A percentile compares a stretch with the other conserved stretches of the same genome.
Conservation (phyloP, 2,329 filamentous ascomycete genomes). For the Aureobasidium sp. region DNA sequence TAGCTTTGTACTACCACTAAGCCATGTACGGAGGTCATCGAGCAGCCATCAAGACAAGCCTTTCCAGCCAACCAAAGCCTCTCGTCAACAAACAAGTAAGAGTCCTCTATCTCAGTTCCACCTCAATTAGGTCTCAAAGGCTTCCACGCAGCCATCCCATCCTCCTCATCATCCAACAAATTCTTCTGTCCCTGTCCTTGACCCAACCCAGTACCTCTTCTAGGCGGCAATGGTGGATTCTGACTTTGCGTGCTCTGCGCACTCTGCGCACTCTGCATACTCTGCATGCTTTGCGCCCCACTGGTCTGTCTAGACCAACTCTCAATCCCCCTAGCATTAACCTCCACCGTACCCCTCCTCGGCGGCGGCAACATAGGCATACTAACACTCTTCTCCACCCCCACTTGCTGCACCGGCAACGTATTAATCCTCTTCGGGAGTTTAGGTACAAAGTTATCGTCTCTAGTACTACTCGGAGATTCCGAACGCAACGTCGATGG, state of each 20-base stretch:
- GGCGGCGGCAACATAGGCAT: constrained; percentile 12
- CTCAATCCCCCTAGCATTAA: neutral
- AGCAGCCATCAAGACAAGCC: neutral
- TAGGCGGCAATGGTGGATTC: constrained; percentile 19
- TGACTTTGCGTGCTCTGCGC: neutral
- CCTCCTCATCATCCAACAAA: constrained; percentile 23
- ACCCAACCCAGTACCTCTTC: constrained; percentile 13
- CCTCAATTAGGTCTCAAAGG: constrained; percentile 20
- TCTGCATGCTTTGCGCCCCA: too few relatives aligned
- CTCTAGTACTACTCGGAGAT: constrained; percentile 16
- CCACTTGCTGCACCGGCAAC: constrained; percentile 6
- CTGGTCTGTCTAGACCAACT: neutral
- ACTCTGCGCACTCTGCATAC: neutral
- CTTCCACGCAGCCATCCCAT: constrained; percentile 22
- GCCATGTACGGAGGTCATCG: too few relatives aligned
- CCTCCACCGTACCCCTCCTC: neutral
- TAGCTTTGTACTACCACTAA: too few relatives aligned
- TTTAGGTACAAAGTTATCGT: constrained; percentile 13
- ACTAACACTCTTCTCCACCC: neutral
- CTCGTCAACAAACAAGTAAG: neutral
- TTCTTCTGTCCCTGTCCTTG: constrained; percentile 9
- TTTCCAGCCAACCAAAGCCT: neutral
- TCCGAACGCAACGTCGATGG: constrained; percentile 23
- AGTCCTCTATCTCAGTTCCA: too few relatives aligned
- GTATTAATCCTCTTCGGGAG: constrained; percentile 15